Evolutionary conservation across 208 protist species (phyloP).

Genomic region (Tritrichomonas foetus): DNA sequence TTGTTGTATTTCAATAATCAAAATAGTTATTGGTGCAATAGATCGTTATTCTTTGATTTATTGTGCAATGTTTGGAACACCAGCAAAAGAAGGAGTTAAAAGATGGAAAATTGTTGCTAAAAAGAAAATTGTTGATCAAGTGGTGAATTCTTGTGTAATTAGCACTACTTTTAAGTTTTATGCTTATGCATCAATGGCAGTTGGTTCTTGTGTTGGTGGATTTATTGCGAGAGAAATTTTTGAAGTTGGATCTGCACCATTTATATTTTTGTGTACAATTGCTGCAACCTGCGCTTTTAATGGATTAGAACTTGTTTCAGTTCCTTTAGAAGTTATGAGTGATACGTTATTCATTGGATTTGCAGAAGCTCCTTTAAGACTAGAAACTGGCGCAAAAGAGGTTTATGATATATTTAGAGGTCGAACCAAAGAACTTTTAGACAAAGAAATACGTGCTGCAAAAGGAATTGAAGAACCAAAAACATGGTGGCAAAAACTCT

Average conservation of each 20-base stretch:
- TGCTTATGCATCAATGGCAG: neutral
- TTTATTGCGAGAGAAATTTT: neutral
- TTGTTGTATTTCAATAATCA: neutral
- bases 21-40: neutral
- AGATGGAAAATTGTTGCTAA: neutral
- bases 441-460: neutral
- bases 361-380: neutral
- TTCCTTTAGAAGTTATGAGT: neutral
- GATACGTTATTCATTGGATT: constrained; percentile 25
- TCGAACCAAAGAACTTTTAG: neutral
- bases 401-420: neutral
- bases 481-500: neutral
- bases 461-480: neutral
- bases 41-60: neutral
- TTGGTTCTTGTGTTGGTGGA: neutral
- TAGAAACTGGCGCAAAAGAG: neutral
- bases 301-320: neutral
- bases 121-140: neutral
- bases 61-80: constrained; percentile 1
- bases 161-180: neutral
- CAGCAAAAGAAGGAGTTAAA: neutral
- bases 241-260: neutral
- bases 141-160: neutral
- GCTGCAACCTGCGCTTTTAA: neutral
- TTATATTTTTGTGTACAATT: neutral